These are phyloP conservation scores for Sinapis alba DNA, from an alignment of 441 rosid species.

Conservation along the genomic window DNA sequence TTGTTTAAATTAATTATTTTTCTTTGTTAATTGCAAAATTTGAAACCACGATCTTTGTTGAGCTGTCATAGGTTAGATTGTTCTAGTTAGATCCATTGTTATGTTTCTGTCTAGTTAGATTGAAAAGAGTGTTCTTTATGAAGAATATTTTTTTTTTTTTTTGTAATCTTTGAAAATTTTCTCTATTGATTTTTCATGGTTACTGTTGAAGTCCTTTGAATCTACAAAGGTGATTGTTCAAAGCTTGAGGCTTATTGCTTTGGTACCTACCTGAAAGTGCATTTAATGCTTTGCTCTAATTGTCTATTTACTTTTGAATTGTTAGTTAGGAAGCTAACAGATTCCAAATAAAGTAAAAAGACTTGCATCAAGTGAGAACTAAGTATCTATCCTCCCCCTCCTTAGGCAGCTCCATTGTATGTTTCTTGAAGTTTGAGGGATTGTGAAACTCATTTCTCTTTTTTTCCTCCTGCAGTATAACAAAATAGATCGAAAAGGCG, in stretches of 20 bases:
- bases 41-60: slow-evolving; percentile 18
- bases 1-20: neutral
- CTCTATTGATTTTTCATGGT: slow-evolving; percentile 34
- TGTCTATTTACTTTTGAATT: slow-evolving; percentile 20
- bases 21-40: slow-evolving; percentile 3
- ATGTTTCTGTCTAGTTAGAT: slow-evolving; percentile 26
- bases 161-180: neutral
- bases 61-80: slow-evolving; percentile 16
- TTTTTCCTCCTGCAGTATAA: neutral
- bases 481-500: slow-evolving; percentile 14
- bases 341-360: neutral
- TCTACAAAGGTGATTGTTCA: slow-evolving; percentile 34
- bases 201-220: slow-evolving; percentile 25
- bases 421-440: neutral
- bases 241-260: slow-evolving; percentile 30
- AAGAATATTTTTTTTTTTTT: neutral
- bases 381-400: neutral
- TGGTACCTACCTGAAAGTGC: slow-evolving; percentile 10
- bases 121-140: neutral
- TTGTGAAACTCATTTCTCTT: neutral
- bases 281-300: slow-evolving; percentile 21
- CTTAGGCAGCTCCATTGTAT: neutral
- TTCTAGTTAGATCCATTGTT: slow-evolving; percentile 25
- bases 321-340: neutral
- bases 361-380: neutral